These are phyloP conservation scores for Mrakia blollopis DNA, from an alignment of 768 basidiomycete genomes.

Conservation along the genomic window DNA sequence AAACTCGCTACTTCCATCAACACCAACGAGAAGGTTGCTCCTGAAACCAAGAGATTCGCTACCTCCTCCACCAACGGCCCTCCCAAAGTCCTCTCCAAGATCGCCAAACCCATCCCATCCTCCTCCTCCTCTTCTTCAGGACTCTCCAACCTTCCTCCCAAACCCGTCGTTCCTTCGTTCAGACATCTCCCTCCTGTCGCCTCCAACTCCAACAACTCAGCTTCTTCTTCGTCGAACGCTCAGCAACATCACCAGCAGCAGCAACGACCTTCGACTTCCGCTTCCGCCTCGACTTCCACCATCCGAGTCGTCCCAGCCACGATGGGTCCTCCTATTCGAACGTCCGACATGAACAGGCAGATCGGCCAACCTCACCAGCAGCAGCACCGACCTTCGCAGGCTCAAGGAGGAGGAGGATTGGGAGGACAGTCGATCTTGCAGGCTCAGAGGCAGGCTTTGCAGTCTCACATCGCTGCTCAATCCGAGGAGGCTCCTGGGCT, in stretches of 20 bases:
- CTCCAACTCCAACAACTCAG: background rate
- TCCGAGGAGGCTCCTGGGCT: conserved; percentile 6
- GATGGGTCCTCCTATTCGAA: conserved; percentile 25
- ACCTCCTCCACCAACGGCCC: conserved; percentile 8
- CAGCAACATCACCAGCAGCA: conserved; percentile 19
- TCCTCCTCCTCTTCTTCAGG: background rate
- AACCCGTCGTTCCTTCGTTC: conserved; percentile 28
- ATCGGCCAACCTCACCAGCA: conserved; percentile 20
- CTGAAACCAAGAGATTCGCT: conserved; percentile 25
- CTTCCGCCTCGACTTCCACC: conserved; percentile 1
- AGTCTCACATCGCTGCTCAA: conserved; percentile 25
- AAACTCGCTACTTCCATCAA: conserved; percentile 15
- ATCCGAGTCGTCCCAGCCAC: conserved; percentile 26
- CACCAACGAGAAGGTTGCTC: conserved; percentile 16
- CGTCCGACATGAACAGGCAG: conserved; percentile 29
- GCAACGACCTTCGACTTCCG: conserved; percentile 1
- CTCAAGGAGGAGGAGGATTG: conserved; percentile 8
- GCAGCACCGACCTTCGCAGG: conserved; percentile 23
- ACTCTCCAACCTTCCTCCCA: conserved; percentile 12
- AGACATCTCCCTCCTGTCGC: conserved; percentile 23
- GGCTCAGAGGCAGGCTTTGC: conserved; percentile 26
- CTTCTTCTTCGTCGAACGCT: background rate
- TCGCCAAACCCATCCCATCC: conserved; percentile 9
- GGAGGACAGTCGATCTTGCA: background rate
- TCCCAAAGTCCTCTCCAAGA: conserved; percentile 23